Base-by-base conservation (phyloP, 257 asterid genomes). In the Solanum virginianum region DNA sequence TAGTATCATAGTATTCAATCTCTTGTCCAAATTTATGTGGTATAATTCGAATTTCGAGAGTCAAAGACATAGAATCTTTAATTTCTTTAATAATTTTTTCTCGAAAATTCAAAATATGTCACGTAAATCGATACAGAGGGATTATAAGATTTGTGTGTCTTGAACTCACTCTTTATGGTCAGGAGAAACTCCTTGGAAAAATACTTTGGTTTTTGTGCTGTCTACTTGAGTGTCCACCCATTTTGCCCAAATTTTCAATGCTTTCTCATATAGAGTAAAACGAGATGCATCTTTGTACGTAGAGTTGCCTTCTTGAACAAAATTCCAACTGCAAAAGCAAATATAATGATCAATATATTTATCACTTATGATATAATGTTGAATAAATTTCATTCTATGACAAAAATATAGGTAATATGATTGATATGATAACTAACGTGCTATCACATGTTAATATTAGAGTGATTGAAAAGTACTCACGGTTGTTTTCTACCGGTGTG, bases 121-220 rank as follows among this genome's bases (percentile, higher is more conserved):
- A 60, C 8, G 36, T 60, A 60, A 60, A 63, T 14, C 26, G 18
- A 6, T 10, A 63, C 18, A 13, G 6, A 53, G 29, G 29, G 2
- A 29, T 29, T 29, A 4, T 54, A 15, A 54, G 16, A 24, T 26
- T 12, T 51, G 10, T 72, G 12, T 29, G 2, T 12, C 6, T 74
- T 7, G 10, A 41, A 24, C 83, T 72, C 59, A 87, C 89, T 53
- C 60, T 10, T 20, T 66, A 49, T 88, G 90, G 62, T 86, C 88
- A 18, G 89, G 89, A n/a, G 88, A 88, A 20, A 86, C 89, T 7
- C 88, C 88, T 71, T 88, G 90, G 75, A 88, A 84, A 80, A 88
- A 84, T n/a, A 88, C 32, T 80, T 66, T 81, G 15, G 85, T 79
- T 55, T 81, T 84, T 14, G 12, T 59, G 8, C 72, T 41, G 68